Base-by-base conservation (phyloP, 1,139 yeast species). In the Sugiyamaella novakii region DNA sequence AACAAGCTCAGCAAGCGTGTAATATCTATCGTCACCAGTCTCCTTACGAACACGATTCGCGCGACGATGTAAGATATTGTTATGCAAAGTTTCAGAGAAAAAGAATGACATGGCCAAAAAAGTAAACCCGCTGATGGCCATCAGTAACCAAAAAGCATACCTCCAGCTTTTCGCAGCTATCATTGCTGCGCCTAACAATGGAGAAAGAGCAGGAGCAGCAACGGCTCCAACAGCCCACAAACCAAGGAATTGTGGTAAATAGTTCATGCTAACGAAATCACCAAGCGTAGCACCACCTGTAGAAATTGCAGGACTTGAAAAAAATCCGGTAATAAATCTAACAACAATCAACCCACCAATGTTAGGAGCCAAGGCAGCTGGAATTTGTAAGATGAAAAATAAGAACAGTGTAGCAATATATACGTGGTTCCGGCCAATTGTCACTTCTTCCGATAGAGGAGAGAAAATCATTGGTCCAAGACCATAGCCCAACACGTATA, bases 211-310 rank as follows among this genome's bases (percentile, higher is more conserved):
- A 1, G 86, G 85, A 38, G 88, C 88, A 54, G 66, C 73, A 57
- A 71, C 80, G 60, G 75, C 79, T 66, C 67, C 80, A 52, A 55
- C 75, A 65, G 76, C 79, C 82, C 71, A 79, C 62, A 71, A 37
- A 60, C 68, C 79, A 37, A 81, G 51, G 39, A 52, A 42, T 30
- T 61, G 36, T 1, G 54, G 54, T 14, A 55, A 31, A 71, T 74
- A 31, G 5, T 46, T 19, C 18, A 31, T 43, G n/a, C 28, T 17
- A 22, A 53, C 29, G 12, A 62, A 50, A 67, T 88, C 96, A 51
- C 83, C 75, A 53, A 87, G 77, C 3, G 94, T 80, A 53, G 95
- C 96, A 50, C 89, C 92, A 8, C 89, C 95, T 56, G 87, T 80
- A 3, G 94, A 83, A 63, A 88, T 73, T 0, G 94, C 88, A 7